Evolutionary conservation across 2,329 filamentous ascomycete genomes (phyloP), one percentile per base, ranked within the genome.

Genomic region (Tolypocladium album): DNA sequence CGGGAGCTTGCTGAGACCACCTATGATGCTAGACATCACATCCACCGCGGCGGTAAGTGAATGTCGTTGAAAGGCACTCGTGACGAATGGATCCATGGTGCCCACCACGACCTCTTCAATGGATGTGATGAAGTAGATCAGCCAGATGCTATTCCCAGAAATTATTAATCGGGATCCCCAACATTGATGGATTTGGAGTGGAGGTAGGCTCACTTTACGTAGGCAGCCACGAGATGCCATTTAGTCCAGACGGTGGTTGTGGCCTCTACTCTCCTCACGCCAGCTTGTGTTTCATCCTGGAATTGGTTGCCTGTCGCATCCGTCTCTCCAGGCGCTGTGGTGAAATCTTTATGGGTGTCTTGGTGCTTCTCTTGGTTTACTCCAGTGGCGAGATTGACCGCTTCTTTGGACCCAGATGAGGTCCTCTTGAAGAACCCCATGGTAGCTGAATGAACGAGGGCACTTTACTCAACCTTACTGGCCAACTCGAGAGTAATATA

Each of bases 1-100:
- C 1, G 86, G 82, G 12, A 88, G 79, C 68, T 87, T 86, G 60
- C 82, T 78, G n/a, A 87, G 78, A 45, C 84, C 86, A 67, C 76
- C 74, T 55, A 87, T 80, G 40, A 83, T 72, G 61, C 73, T 77
- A 12, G 82, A 73, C 22, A 87, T 75, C 62, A 87, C 81, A 56
- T 74, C 72, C 20, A 82, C 80, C 2, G 82, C 77, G 1, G 80
- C 75, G 1, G 81, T 75, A 36, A 85, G 72, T 0, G 82, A 83
- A 66, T 86, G 83, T n/a, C 71, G 66, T 20, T 71, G 62, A 65
- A 84, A 86, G 47, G 68, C 68, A 64, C 78, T 79, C 39, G 80
- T 82, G 43, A 81, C 76, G 63, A 76, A 82, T 27, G 79, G 75
- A 3, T 69, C 73, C 50, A 83, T 64, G 60, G 73, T 76, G 56